Evolutionary conservation across 164 flowering plant species (phyloP), one percentile per base, ranked within the genome.

Genomic region (Aristolochia californica): DNA sequence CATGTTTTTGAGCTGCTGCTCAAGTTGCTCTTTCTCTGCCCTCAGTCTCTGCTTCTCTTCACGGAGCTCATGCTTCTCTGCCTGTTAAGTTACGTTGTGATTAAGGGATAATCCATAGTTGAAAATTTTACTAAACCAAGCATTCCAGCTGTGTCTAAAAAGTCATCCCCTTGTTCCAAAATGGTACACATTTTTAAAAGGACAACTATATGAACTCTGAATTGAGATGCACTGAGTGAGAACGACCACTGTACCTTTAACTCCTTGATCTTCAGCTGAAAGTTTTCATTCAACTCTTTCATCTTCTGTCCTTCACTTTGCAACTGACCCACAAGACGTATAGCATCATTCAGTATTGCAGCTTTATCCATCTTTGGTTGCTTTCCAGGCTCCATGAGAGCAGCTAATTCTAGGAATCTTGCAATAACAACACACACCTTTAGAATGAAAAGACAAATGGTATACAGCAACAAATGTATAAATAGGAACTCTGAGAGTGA

Each of bases 41-140:
- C 88, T 91, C 5, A 88, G 74, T 77, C 83, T 80, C 68, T 80
- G 88, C 72, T 91, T 91, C 76, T 91, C 96, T 58, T 91, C 94
- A 24, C 94, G 94, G 53, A 87, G 86, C 75, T 91, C 97, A 66
- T 78, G 88, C 69, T 91, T 91, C 78, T 88, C 95, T 23, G 71
- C 66, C 98, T 91, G 61, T 52, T 52, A 66, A 58, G 30, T 15
- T 17, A n/a, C n/a, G n/a, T 18, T 40, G 1, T 1, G 17, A 56
- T 15, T n/a, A 56, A 26, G 58, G 40, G 40, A 2, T 34, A 34
- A 34, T 34, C 40, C 40, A 34, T 3, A 12, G 40, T 34, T 34
- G 40, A 34, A 34, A 34, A 34, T 5, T 18, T 30, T n/a, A 54
- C 17, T 10, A 13, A 21, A 22, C 18, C 57, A 5, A 27, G 13